These are phyloP conservation scores for Byssothecium circinans DNA, from an alignment of 2,329 filamentous ascomycete species.

Conservation along the genomic window DNA sequence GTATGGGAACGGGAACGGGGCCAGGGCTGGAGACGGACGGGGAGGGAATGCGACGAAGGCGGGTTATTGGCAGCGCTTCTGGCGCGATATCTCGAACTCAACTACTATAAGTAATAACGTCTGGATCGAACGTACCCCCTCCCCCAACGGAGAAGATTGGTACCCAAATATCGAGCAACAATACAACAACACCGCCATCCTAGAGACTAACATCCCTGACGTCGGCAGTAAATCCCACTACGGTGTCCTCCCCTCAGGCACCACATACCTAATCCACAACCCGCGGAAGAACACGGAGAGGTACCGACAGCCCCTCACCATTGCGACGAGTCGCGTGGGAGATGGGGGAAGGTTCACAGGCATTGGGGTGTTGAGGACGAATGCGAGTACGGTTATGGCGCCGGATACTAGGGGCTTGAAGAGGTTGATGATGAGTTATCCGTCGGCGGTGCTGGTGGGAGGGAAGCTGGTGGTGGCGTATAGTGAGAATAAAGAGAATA, in stretches of 20 bases:
- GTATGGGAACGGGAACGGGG: neutral
- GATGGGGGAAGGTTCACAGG: conserved; percentile 7
- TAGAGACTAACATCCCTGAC: conserved; percentile 16
- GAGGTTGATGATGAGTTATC: conserved; percentile 17
- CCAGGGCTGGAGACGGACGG: neutral
- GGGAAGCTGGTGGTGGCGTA: conserved; percentile 13
- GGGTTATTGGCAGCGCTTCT: conserved; percentile 17
- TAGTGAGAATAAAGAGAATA: conserved; percentile 20
- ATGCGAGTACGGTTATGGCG: conserved; percentile 13
- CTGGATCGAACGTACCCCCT: conserved; percentile 12
- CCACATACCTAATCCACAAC: conserved; percentile 14
- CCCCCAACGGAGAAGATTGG: conserved; percentile 7
- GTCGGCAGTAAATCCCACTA: conserved; percentile 15
- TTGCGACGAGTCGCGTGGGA: conserved; percentile 9
- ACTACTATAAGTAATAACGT: conserved; percentile 13
- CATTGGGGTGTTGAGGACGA: conserved; percentile 15
- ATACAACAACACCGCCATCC: conserved; percentile 11
- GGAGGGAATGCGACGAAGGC: neutral
- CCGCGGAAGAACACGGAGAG: conserved; percentile 13
- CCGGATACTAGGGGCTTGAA: conserved; percentile 15
- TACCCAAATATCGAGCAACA: conserved; percentile 11
- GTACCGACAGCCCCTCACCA: conserved; percentile 13
- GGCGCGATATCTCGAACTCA: conserved; percentile 14
- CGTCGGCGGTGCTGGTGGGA: conserved; percentile 13
- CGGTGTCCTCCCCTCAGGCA: conserved; percentile 8